Base-by-base conservation (phyloP, 1,284 basidiomycete genomes). In the Sparassis latifolia region DNA sequence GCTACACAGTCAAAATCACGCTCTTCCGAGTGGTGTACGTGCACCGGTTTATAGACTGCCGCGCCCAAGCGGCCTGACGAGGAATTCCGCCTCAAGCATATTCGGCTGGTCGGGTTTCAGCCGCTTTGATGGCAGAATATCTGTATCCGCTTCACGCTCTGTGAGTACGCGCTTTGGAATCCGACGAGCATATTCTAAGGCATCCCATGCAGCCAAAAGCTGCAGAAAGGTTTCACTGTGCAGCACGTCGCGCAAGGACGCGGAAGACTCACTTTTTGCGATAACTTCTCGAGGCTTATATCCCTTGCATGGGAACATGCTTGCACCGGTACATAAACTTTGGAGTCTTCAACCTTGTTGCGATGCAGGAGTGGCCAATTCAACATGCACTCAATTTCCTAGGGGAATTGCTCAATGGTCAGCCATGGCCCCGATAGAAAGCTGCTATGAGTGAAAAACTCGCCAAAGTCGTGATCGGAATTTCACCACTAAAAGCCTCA, bases 291-390 rank as follows among this genome's bases (percentile, higher is more conserved):
- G 44, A 89, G 68, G 3, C 56, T 63, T 55, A 80, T 80, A 56
- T 84, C 77, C 50, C 82, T 82, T 5, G 77, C 77, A 41, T 78
- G 68, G 2, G 75, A 59, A 44, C 80, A 80, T 1, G 55, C 61
- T 61, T 78, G 70, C n/a, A 97, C 82, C 4, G 82, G 78, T 27
- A 79, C 69, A 54, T 82, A 78, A 45, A 97, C 83, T 61, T 83
- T 83, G 0, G 91, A 92, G 63, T 92, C 90, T 53, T 93, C 90
- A 35, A 99, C 84, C 71, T 99, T 99, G 73, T 97, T 97, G 46
- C 90, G 82, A 47, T 87, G 86, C 47, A 92, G 75, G 30, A 97
- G 71, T 0, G 92, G 92, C 94, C 93, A 97, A 4, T 70, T 74
- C 49, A 68, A 60, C 77, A 97, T 83, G 58, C 82, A 84, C 62